Conservation (phyloP, 306 rosid genomes). For the Lupinus albus region DNA sequence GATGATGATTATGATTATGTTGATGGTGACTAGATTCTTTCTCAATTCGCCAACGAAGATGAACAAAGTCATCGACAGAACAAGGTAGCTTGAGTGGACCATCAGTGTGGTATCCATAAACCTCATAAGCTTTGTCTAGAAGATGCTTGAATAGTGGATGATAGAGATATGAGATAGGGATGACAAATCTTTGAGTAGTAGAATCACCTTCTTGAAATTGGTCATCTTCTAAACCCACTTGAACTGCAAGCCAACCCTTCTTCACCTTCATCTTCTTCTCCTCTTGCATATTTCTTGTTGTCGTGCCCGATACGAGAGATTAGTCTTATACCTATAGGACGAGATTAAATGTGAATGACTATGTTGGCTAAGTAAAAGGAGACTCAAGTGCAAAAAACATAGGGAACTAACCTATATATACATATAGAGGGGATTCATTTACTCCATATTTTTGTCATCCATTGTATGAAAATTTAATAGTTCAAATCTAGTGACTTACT, state of each 20-base stretch:
- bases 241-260: conserved; percentile 69
- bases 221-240: conserved; percentile 63
- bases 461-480: no score
- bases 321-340: no score
- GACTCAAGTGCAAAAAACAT: conserved; percentile 17
- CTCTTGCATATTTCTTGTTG: conserved; percentile 30
- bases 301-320: no score
- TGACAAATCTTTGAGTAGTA: conserved; percentile 45
- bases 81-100: conserved; percentile 79
- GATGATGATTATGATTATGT: conserved; percentile 11
- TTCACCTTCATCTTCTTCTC: conserved; percentile 75
- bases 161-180: conserved; percentile 67
- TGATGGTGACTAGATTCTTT: conserved; percentile 47
- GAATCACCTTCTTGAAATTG: conserved; percentile 38
- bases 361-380: conserved; percentile 33
- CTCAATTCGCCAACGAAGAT: conserved; percentile 67
- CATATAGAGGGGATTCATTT: no score
- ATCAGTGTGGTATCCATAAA: conserved; percentile 69
- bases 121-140: conserved; percentile 64
- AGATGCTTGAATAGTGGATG: conserved; percentile 69
- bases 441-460: no score
- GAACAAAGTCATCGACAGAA: conserved; percentile 68
- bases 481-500: no score
- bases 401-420: conserved; percentile 20
- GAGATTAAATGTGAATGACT: neutral